A percentile compares a stretch with the other conserved stretches of the same genome.
Conservation (phyloP, 352 stramenopile genomes). For the Phytophthora colocasiae region DNA sequence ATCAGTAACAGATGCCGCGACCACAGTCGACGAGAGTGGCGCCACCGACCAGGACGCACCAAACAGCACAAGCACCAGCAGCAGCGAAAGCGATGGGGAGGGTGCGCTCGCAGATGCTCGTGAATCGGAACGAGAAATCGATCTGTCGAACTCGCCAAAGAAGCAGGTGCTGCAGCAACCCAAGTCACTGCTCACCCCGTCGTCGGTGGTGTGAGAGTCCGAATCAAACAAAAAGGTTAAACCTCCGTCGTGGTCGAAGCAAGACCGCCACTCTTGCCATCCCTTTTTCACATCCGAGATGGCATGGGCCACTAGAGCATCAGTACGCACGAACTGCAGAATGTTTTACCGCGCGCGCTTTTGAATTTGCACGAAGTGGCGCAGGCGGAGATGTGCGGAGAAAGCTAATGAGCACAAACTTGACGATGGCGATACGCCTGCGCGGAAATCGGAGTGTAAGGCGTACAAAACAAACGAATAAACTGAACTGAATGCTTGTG, state of each 20-base stretch:
- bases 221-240: slow-evolving; percentile 22
- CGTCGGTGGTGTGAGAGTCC: slow-evolving; percentile 64
- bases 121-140: slow-evolving; percentile 29
- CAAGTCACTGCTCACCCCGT: slow-evolving; percentile 55
- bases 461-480: slow-evolving; percentile 34
- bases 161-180: slow-evolving; percentile 54
- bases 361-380: slow-evolving; percentile 28
- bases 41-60: slow-evolving; percentile 33
- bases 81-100: slow-evolving; percentile 33
- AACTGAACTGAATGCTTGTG: slow-evolving; percentile 43
- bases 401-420: slow-evolving; percentile 19
- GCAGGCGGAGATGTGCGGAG: slow-evolving; percentile 20
- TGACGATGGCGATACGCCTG: slow-evolving; percentile 28
- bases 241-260: slow-evolving; percentile 14
- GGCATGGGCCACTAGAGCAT: slow-evolving; percentile 19
- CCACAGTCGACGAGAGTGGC: slow-evolving; percentile 25
- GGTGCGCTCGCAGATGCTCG: slow-evolving; percentile 21
- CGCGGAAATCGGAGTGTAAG: slow-evolving; percentile 22
- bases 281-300: neutral
- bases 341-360: slow-evolving; percentile 19
- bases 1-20: slow-evolving; percentile 41
- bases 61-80: slow-evolving; percentile 43
- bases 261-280: slow-evolving; percentile 19
- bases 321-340: slow-evolving; percentile 16
- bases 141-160: slow-evolving; percentile 37